Evolutionary conservation across 495 filamentous ascomycete species (phyloP), one percentile per base, ranked within the genome.

Genomic region (Aspergillus bridgeri): DNA sequence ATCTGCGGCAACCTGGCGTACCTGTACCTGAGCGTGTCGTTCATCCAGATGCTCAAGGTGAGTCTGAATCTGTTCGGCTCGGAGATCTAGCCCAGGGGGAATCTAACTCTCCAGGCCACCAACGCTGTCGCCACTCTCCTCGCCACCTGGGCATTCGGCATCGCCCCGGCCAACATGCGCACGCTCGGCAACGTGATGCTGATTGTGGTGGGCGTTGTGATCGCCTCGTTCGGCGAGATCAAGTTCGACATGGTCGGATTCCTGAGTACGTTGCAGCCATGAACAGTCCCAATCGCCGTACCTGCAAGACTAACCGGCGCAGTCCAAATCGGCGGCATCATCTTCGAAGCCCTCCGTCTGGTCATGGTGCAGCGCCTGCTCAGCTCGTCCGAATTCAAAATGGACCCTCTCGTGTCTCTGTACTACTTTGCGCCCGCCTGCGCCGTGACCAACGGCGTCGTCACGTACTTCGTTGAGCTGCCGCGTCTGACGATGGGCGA

Each of bases 21-120:
- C 69, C 79, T 97, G 49, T 95, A 94, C 74, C 83, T 97, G 59
- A 90, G 87, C 65, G 92, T 96, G 58, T 84, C 92, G 43, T 97
- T 97, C 74, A 97, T 97, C 71, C 92, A 97, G 79, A 97, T 97
- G 92, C 83, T 97, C 66, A 96, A 96, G 89, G 87, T 88, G 56
- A 50, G 80, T 73, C 54, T 13, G 9, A 4, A 17, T 19, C n/a
- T 9, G 38, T 18, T 57, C 13, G 23, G 23, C 21, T 0, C 21
- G 9, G 2, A 0, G 3, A 19, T 6, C n/a, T n/a, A n/a, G n/a
- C n/a, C n/a, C n/a, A n/a, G n/a, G n/a, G 44, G 15, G 15, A 22
- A 17, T 24, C 24, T 56, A 46, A 47, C 53, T 65, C 29, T 56
- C 47, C 55, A 92, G 89, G 92, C 92, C 62, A 94, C 90, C 29